Conservation (phyloP, 164 flowering plant genomes). For the Akebia trifoliata region DNA sequence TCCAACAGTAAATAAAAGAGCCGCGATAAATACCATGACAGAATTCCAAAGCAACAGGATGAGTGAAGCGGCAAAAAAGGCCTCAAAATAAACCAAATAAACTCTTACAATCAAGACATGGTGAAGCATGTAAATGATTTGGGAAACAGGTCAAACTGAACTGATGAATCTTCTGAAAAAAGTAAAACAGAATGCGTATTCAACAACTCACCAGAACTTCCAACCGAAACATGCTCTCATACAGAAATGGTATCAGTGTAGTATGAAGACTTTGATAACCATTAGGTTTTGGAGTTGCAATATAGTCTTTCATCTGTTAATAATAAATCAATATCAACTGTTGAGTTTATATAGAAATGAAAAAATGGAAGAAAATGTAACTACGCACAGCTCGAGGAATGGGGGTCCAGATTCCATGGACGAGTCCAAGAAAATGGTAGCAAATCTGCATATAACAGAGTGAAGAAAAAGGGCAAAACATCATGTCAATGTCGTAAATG, state of each 20-base stretch:
- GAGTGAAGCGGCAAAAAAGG: neutral
- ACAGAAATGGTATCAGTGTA: slow-evolving; percentile 87
- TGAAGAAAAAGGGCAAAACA: slow-evolving; percentile 5
- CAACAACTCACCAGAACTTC: slow-evolving; percentile 78
- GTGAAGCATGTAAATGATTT: too few species aligned
- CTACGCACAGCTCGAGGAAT: slow-evolving; percentile 81
- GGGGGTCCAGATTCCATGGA: slow-evolving; percentile 98
- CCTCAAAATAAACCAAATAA: too few species aligned
- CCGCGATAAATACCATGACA: neutral
- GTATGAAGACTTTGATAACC: slow-evolving; percentile 98
- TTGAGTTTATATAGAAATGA: neutral
- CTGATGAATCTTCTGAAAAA: too few species aligned
- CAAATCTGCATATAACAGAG: slow-evolving; percentile 58
- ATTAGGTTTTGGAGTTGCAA: slow-evolving; percentile 97
- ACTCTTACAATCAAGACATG: too few species aligned
- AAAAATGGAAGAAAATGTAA: slow-evolving; percentile 2
- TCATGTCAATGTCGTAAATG: neutral
- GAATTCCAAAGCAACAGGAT: neutral
- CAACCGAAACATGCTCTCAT: slow-evolving; percentile 93
- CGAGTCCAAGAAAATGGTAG: slow-evolving; percentile 94
- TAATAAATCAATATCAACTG: slow-evolving; percentile 1
- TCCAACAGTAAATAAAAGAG: slow-evolving; percentile 16
- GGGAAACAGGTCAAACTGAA: too few species aligned
- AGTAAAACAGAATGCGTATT: neutral
- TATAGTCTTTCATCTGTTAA: slow-evolving; percentile 88